Base-by-base conservation (phyloP, 345 rosid species). In the Moricandia moricandioides region DNA sequence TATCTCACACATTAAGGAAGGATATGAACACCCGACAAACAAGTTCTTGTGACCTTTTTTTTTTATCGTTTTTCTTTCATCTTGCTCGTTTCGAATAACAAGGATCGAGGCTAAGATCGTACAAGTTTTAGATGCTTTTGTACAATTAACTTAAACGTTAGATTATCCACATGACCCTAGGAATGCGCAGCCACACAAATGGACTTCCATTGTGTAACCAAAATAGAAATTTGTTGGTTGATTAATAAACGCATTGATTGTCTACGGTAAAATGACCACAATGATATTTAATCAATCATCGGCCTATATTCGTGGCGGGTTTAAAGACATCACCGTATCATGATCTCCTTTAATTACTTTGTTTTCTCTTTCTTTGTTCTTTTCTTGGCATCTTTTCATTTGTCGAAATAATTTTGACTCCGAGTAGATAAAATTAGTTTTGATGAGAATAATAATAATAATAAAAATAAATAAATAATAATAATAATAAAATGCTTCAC, bases 261-360 rank as follows among this genome's bases (percentile, higher is more conserved):
- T 43, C 49, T 66, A 30, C 34, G 11, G 12, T 73, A 16, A 16
- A 14, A 49, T 16, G 55, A 49, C 24, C 55, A 9, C 10, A 66
- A 49, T 8, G 39, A 21, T 16, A 49, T 16, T 16, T 49, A 67
- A 75, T 68, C 62, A 75, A 51, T 68, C 24, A 51, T 68, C 24
- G 47, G 21, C 79, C 69, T 75, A 51, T 49, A 61, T 49, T 61
- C 26, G 61, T 59, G 78, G 69, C 73, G 73, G 62, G 51, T 35
- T 60, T 68, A 75, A 49, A 67, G 56, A 60, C 68, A 75, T 49
- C 52, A 37, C 62, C 62, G 62, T 11, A 67, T 49, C 73, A 51
- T 51, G 24, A 59, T 67, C 18, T 45, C 9, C 12, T 65, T 8
- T 6, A 49, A 24, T 33, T 67, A 31, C 60, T 45, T 51, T 31